These are phyloP conservation scores for Cutaneotrichosporon mucoides DNA, from an alignment of 1,284 basidiomycete species.

Conservation along the genomic window DNA sequence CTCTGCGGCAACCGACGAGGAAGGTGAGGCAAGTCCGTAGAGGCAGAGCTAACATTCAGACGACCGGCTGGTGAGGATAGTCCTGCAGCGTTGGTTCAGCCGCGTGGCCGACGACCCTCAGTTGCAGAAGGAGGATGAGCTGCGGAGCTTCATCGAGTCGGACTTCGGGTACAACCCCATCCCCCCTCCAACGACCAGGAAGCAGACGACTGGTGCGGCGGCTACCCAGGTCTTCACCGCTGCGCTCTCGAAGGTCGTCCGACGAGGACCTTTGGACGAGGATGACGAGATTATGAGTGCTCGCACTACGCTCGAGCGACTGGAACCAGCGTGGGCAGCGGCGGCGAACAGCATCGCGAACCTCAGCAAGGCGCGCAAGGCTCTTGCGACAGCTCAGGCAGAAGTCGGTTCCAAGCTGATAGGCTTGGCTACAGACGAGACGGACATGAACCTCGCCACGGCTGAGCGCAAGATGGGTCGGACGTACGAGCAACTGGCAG, in stretches of 20 bases:
- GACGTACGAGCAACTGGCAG: slow-evolving; percentile 75
- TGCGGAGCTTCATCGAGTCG: slow-evolving; percentile 86
- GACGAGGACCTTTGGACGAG: slow-evolving; percentile 49
- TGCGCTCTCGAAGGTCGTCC: slow-evolving; percentile 44
- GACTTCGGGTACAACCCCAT: slow-evolving; percentile 73
- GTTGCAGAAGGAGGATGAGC: slow-evolving; percentile 78
- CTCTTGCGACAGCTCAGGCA: slow-evolving; percentile 66
- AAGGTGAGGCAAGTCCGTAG: slow-evolving; percentile 52
- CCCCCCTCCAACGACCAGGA: slow-evolving; percentile 53
- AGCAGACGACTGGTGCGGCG: slow-evolving; percentile 58
- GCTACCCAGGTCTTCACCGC: slow-evolving; percentile 41
- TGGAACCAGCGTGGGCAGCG: slow-evolving; percentile 84
- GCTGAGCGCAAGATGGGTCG: slow-evolving; percentile 78
- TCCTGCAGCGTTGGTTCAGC: slow-evolving; percentile 87
- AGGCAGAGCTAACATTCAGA: slow-evolving; percentile 47
- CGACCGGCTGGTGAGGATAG: slow-evolving; percentile 84
- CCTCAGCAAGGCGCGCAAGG: slow-evolving; percentile 70
- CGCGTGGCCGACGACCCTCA: slow-evolving; percentile 84
- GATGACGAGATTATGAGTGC: slow-evolving; percentile 71
- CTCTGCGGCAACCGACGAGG: slow-evolving; percentile 89
- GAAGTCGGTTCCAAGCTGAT: slow-evolving; percentile 86
- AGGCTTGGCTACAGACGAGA: slow-evolving; percentile 80
- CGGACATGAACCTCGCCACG: slow-evolving; percentile 70
- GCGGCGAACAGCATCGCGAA: slow-evolving; percentile 81
- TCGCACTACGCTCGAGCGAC: slow-evolving; percentile 80